Base-by-base conservation (phyloP, 148 eudicot species). In the Selenicereus undatus region DNA sequence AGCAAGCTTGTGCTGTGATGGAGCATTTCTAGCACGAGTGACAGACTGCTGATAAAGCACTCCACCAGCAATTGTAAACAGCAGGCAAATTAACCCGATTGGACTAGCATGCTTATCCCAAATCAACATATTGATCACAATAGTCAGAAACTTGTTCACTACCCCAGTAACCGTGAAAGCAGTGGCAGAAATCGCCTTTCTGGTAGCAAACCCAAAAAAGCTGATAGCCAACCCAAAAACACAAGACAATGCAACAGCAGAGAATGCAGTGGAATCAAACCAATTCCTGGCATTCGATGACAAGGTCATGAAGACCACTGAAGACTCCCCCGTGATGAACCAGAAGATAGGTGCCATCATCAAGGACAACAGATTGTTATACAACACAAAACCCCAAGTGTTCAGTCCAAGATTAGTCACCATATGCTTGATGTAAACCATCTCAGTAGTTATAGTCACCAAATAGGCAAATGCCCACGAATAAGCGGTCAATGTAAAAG, bases 61-160 rank as follows among this genome's bases (percentile, higher is more conserved):
- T 39, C 98, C 98, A 32, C 98, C 98, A 36, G 86, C 89, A 82
- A 95, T 85, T 5, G 98, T 95, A 60, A 90, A 27, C 10, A 93
- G 90, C 86, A 95, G 84, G 75, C 93, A 93, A 80, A 93, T 86
- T 93, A 95, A 89, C 43, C 98, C 99, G 86, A 92, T 72, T 5
- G 95, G 97, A 78, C 89, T 90, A 80, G 99, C 93, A 76, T 95
- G 99, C 82, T 95, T 93, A 91, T 95, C 99, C 97, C 99, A 95
- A 66, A 95, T 95, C 86, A 88, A 54, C 51, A 95, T 97, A 84
- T 95, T 95, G 45, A 95, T 93, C 22, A 89, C 87, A 45, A 95
- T 97, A 29, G 97, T 95, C 71, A 95, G 90, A 71, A 95, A 93
- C 91, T 95, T 95, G 81, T 95, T 95, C 75, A 95, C 99, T 56